Conservation (phyloP, 2,329 filamentous ascomycete species). For the Coniella lustricola region DNA sequence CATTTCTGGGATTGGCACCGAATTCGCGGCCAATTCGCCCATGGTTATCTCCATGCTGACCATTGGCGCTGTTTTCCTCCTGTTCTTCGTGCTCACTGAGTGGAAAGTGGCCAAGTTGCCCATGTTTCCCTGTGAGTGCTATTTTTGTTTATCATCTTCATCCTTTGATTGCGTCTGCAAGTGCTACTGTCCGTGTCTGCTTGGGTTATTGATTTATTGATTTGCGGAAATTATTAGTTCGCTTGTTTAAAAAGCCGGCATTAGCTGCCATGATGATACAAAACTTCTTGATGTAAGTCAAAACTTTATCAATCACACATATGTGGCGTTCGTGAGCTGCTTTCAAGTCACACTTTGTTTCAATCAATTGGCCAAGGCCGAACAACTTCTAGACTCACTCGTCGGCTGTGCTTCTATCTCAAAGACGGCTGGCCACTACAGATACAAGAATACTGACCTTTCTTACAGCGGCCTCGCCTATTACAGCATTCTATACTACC, state of each 20-base stretch:
- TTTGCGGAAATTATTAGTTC: constrained; percentile 28
- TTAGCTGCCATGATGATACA: constrained; percentile 49
- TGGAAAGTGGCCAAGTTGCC: constrained; percentile 48
- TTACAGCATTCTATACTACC: constrained; percentile 51
- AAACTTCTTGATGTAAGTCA: constrained; percentile 43
- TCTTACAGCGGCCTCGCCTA: constrained; percentile 42
- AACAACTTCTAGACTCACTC: background rate
- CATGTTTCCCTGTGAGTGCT: constrained; percentile 47
- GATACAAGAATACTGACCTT: background rate
- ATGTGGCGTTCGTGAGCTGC: background rate
- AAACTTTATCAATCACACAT: background rate
- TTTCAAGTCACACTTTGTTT: background rate
- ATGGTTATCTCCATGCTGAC: constrained; percentile 53
- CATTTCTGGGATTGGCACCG: constrained; percentile 49
- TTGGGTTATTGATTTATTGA: background rate
- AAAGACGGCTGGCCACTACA: too few relatives aligned
- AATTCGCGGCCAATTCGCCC: constrained; percentile 45
- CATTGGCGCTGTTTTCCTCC: constrained; percentile 19
- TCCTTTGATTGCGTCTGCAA: background rate
- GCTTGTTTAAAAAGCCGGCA: constrained; percentile 47
- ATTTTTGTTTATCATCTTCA: background rate
- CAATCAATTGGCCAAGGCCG: background rate
- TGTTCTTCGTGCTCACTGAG: constrained; percentile 47
- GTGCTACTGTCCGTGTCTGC: too few relatives aligned
- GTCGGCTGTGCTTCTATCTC: background rate